Percentiles rank a stretch among this genome's conserved stretches.
Evolutionary conservation across 805 yeast genomes (phyloP).

Genomic region (Kodamaea sagamina): DNA sequence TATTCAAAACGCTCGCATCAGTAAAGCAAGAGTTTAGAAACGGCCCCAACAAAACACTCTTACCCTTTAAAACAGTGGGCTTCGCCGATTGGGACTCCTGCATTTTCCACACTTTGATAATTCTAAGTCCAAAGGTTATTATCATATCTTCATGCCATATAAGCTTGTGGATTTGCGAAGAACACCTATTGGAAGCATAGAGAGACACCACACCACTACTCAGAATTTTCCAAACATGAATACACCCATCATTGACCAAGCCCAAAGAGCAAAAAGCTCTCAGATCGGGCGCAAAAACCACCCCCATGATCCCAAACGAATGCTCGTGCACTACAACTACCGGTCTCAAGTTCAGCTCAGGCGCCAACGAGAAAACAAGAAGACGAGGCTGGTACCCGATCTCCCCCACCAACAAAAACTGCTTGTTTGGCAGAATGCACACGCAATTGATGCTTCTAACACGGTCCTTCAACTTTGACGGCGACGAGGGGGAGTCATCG

Average conservation of each 20-base stretch:
- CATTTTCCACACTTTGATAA: conserved; percentile 60
- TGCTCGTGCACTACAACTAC: conserved; percentile 60
- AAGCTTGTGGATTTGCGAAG: conserved; percentile 56
- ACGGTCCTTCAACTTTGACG: conserved; percentile 36
- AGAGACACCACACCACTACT: conserved; percentile 20
- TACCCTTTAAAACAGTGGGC: conserved; percentile 47
- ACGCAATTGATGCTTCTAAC: conserved; percentile 57
- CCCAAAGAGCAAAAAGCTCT: conserved; percentile 61
- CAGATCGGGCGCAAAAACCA: conserved; percentile 62
- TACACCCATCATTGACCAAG: conserved; percentile 65
- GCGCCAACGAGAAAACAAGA: conserved; percentile 57
- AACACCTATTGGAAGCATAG: conserved; percentile 62
- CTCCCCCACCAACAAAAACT: conserved; percentile 67
- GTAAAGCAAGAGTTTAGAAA: conserved; percentile 53
- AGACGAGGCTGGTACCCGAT: conserved; percentile 69
- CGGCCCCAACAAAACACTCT: conserved; percentile 57
- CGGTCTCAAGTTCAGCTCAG: conserved; percentile 49
- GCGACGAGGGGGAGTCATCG: conserved; percentile 21
- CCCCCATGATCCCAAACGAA: conserved; percentile 58
- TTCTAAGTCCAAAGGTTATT: conserved; percentile 61
- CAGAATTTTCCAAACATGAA: conserved; percentile 58
- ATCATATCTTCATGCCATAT: conserved; percentile 55
- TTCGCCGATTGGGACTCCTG: not conserved
- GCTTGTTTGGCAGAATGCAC: conserved; percentile 57
- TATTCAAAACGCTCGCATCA: conserved; percentile 34